A percentile compares a stretch with the other conserved stretches of the same genome.
Evolutionary conservation across 352 stramenopile species (phyloP).

Genomic region (Globisporangium radiosum): DNA sequence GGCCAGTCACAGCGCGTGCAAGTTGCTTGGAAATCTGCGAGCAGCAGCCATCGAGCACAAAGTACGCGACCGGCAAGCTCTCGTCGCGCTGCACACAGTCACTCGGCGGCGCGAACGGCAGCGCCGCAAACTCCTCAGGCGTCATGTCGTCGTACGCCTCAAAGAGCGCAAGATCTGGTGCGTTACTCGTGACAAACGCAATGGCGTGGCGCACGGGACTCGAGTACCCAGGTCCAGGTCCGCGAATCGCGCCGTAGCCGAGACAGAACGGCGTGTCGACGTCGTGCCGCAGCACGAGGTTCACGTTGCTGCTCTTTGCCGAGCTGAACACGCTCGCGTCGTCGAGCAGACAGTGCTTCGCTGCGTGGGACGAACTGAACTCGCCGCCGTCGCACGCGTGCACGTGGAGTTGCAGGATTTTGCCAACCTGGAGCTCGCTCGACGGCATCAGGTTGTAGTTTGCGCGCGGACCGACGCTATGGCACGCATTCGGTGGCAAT

Average conservation of each 20-base stretch:
- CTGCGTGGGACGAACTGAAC: slow-evolving; percentile 63
- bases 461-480: slow-evolving; percentile 21
- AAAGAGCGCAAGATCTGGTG: slow-evolving; percentile 41
- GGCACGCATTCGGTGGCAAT: slow-evolving; percentile 36
- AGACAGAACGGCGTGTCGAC: slow-evolving; percentile 77
- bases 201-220: slow-evolving; percentile 55
- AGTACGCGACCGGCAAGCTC: slow-evolving; percentile 59
- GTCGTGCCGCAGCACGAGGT: slow-evolving; percentile 74
- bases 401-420: slow-evolving; percentile 60
- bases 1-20: slow-evolving; percentile 49
- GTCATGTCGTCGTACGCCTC: slow-evolving; percentile 63
- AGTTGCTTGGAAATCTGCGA: slow-evolving; percentile 76
- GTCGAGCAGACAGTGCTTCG: slow-evolving; percentile 68
- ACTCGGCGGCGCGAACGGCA: slow-evolving; percentile 59
- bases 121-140: slow-evolving; percentile 64
- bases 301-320: slow-evolving; percentile 59
- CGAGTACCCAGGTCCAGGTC: slow-evolving; percentile 72
- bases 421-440: slow-evolving; percentile 68
- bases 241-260: slow-evolving; percentile 64
- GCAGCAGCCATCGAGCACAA: slow-evolving; percentile 73
- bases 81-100: slow-evolving; percentile 50
- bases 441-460: slow-evolving; percentile 40
- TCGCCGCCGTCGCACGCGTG: slow-evolving; percentile 71
- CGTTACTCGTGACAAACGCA: slow-evolving; percentile 66
- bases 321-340: slow-evolving; percentile 83